These are phyloP conservation scores for Corylus americana DNA, from an alignment of 306 rosid species.

Conservation along the genomic window DNA sequence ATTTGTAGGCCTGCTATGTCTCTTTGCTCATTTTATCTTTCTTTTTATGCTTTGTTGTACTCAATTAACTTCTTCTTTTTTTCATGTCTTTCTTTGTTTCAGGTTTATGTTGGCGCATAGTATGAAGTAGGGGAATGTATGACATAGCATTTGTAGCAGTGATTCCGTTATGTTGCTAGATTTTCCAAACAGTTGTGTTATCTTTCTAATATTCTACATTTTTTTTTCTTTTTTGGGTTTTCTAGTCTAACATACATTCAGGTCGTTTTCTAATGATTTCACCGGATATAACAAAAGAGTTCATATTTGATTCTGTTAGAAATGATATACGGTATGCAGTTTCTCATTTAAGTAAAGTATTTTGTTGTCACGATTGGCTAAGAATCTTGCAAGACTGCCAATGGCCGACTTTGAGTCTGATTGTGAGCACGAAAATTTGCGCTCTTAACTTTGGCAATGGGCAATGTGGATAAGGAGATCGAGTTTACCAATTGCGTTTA, in stretches of 20 bases:
- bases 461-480: too few species aligned
- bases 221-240: neutral
- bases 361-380: too few species aligned
- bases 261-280: too few species aligned
- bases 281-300: neutral
- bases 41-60: neutral
- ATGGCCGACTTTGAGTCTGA: too few species aligned
- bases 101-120: slow-evolving; percentile 8
- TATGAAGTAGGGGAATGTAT: slow-evolving; percentile 16
- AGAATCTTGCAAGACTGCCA: too few species aligned
- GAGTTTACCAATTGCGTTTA: neutral
- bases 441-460: too few species aligned
- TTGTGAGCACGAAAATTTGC: too few species aligned
- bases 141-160: slow-evolving; percentile 18
- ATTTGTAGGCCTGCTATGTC: neutral
- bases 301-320: neutral
- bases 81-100: neutral
- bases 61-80: neutral
- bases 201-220: neutral
- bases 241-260: neutral
- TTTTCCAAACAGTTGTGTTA: slow-evolving; percentile 19
- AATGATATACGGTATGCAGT: neutral
- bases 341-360: neutral
- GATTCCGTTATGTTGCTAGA: slow-evolving; percentile 23
- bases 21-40: neutral